Evolutionary conservation across 805 yeast species (phyloP).

Genomic region (Myxozyma kluyveri): DNA sequence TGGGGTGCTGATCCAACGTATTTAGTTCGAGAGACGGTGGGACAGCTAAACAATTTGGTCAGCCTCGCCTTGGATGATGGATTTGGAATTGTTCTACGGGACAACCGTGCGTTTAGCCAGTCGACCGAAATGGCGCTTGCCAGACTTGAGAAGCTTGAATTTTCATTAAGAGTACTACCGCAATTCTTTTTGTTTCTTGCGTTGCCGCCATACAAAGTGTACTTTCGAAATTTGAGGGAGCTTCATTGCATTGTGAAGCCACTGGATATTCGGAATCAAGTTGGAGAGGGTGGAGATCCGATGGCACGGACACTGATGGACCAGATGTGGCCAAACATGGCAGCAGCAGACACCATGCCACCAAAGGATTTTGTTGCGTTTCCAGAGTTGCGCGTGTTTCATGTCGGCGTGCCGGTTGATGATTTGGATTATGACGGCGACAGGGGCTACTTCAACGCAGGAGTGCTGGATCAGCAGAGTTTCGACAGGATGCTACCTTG

Average conservation of each 20-base stretch:
- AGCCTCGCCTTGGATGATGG: conserved; percentile 15
- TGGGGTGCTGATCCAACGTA: conserved; percentile 21
- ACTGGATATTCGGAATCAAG: background rate
- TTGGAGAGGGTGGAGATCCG: background rate
- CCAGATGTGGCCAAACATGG: conserved; percentile 25
- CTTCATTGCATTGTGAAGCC: conserved; percentile 10
- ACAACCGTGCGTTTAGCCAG: background rate
- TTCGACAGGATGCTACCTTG: conserved; percentile 16
- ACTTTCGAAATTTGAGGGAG: conserved; percentile 11
- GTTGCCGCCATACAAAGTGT: background rate
- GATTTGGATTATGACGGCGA: background rate
- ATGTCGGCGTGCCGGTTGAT: conserved; percentile 9
- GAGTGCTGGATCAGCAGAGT: conserved; percentile 23
- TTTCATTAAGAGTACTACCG: conserved; percentile 19
- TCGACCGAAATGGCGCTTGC: conserved; percentile 6
- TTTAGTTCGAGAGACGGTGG: conserved; percentile 9
- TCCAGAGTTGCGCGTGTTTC: conserved; percentile 9
- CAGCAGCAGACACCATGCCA: background rate
- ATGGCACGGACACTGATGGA: background rate
- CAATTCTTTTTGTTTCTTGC: conserved; percentile 12
- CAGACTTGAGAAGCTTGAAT: conserved; percentile 6
- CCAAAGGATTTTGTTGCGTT: conserved; percentile 7
- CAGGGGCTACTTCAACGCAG: too few relatives aligned
- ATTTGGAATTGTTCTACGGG: conserved; percentile 7
- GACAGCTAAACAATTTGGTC: background rate